Evolutionary conservation across 1,284 basidiomycete species (phyloP), one percentile per base, ranked within the genome.

Genomic region (Ustilago shanxiensis): DNA sequence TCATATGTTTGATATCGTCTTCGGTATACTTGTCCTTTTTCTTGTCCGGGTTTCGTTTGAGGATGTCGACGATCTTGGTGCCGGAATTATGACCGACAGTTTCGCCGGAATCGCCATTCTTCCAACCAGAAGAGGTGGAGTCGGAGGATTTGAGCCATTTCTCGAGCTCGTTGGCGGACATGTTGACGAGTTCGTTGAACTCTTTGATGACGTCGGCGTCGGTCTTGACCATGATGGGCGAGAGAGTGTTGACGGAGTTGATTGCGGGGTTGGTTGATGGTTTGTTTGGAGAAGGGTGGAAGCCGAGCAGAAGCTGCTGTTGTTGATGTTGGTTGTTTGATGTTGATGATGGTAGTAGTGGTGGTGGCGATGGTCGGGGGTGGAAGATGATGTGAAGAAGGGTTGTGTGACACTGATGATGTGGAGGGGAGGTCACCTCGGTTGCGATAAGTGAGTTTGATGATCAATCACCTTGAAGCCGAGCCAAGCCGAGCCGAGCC

Each of bases 161-260:
- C 28, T 76, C 65, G 29, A 86, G 72, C 55, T 83, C 82, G 35
- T 66, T 53, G 26, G 82, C 73, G 14, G 79, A 72, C 83, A 86
- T 85, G 80, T 86, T 86, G 69, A 86, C 85, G 28, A 79, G 72
- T 64, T 80, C 69, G 62, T 79, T 75, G 74, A 82, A 82, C 70
- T 81, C 79, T n/a, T 68, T 64, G 66, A 81, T 75, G 10, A 82
- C 79, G 10, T 82, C 72, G 24, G 62, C 56, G 66, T 82, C 77
- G 51, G 60, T 47, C 51, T 82, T 82, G 65, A 64, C 73, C 80
- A 82, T 82, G 47, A 13, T 67, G 70, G 51, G 60, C 60, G 37
- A 67, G 2, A 49, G 44, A 41, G 39, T n/a, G n/a, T n/a, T n/a
- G n/a, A 41, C 44, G 20, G 44, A n/a, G 14, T 49, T 14, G 22